Evolutionary conservation across 2,329 filamentous ascomycete species (phyloP), one percentile per base, ranked within the genome.

Genomic region (Colletotrichum horii): DNA sequence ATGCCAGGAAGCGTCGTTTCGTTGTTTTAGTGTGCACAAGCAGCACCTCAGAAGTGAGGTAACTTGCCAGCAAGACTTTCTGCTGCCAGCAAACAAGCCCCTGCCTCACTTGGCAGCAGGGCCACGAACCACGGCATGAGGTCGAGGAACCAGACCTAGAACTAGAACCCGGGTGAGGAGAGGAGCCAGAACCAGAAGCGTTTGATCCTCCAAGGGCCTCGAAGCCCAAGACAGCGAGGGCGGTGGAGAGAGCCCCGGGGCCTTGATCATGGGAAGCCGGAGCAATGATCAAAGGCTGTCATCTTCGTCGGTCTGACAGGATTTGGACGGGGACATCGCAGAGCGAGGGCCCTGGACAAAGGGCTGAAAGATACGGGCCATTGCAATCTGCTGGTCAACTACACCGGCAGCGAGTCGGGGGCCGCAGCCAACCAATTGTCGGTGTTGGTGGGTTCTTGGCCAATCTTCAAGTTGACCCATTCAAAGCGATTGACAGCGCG

Each of bases 31-130:
- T 58, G 64, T 64, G 43, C 52, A 73, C 70, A 73, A 68, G 43
- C 56, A 62, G 28, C 61, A 61, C 43, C 43, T 52, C 43, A 48
- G 11, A 55, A 70, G 56, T 70, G 61, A 66, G 52, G 52, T 58
- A 32, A 56, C 22, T 24, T 14, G 43, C 43, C n/a, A 52, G 43
- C 43, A 2, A 48, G 43, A 48, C 43, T 48, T 48, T 14, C 6
- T 48, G 43, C 43, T 62, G 67, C 24, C 67, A 65, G 68, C 68
- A 65, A 70, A 70, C 34, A 62, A 55, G 67, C 56, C 67, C 66
- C 66, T 68, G 56, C 26, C 6, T 34, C 32, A 32, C 36, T 70
- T 61, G 56, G 55, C 55, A 32, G 36, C 12, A 67, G 43, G 43
- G 43, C 43, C 43, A 52, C 43, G 43, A 24, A 12, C 43, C 67